Evolutionary conservation across 176 grass and related monocot species (phyloP).

Genomic region (Oryza punctata): DNA sequence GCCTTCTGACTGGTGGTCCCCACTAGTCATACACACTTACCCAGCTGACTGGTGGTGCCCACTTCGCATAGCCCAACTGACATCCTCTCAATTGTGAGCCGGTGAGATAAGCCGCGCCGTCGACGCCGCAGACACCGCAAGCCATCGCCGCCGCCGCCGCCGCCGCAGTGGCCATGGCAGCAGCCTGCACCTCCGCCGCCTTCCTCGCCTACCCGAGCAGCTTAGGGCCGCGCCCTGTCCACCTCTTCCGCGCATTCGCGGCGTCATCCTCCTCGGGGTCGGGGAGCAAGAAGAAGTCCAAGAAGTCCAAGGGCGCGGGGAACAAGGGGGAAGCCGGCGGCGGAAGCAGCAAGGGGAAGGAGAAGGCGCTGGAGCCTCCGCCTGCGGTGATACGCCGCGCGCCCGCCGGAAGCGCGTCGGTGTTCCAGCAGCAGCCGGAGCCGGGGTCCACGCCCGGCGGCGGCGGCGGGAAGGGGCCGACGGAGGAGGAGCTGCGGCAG

Average conservation of each 20-base stretch:
- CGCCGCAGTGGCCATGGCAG: conserved; percentile 46
- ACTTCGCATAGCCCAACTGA: neutral
- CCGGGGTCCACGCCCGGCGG: neutral
- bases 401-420: conserved; percentile 44
- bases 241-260: conserved; percentile 24
- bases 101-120: conserved; percentile 16
- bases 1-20: no score
- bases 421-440: conserved; percentile 34
- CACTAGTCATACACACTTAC: no score
- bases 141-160: conserved; percentile 2
- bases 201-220: conserved; percentile 2
- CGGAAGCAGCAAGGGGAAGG: conserved; percentile 27
- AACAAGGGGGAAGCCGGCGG: neutral
- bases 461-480: conserved; percentile 35
- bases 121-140: conserved; percentile 28
- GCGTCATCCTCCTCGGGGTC: conserved; percentile 14
- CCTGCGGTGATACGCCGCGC: conserved; percentile 62
- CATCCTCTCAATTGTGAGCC: neutral
- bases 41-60: neutral
- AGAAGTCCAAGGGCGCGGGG: conserved; percentile 30
- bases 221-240: neutral
- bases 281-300: conserved; percentile 12
- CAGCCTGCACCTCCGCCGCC: conserved; percentile 33
- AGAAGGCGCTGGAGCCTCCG: conserved; percentile 55
- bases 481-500: conserved; percentile 55